Conservation (phyloP, 2,329 filamentous ascomycete genomes). For the Penicillium sclerotiorum region DNA sequence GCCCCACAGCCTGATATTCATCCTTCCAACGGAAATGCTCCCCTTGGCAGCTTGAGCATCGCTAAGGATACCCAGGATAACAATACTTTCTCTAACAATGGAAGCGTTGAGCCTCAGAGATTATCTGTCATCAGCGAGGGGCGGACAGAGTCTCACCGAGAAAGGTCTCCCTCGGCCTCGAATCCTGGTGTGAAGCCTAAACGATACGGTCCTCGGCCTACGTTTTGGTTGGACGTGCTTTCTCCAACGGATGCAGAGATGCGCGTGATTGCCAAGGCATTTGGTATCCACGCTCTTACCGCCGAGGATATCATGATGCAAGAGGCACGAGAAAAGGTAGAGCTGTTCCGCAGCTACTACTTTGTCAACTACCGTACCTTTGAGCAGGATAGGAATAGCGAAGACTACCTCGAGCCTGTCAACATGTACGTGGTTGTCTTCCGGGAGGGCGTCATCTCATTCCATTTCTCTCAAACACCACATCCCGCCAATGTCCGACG, state of each 20-base stretch:
- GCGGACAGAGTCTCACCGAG: constrained; percentile 32
- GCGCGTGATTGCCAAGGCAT: constrained; percentile 88
- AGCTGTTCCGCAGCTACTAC: constrained; percentile 96
- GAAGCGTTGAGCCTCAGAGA: constrained; percentile 28
- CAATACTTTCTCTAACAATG: constrained; percentile 6
- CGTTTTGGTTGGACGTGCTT: constrained; percentile 95
- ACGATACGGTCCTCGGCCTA: constrained; percentile 77
- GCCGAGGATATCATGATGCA: constrained; percentile 97
- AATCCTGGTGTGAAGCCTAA: constrained; percentile 38
- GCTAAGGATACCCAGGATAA: constrained; percentile 17
- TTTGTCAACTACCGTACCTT: constrained; percentile 99
- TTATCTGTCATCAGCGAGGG: constrained; percentile 41
- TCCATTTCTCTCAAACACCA: constrained; percentile 95
- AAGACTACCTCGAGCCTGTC: constrained; percentile 90
- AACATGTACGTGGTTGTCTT: constrained; percentile 99
- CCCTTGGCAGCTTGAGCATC: neutral
- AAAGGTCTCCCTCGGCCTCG: constrained; percentile 26
- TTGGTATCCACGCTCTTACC: constrained; percentile 93
- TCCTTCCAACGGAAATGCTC: neutral
- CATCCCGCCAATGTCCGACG: constrained; percentile 95
- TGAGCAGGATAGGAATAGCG: constrained; percentile 87
- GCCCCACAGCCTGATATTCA: neutral
- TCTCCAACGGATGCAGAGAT: constrained; percentile 92
- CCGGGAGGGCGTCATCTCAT: constrained; percentile 90
- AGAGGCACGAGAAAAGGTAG: constrained; percentile 96